Evolutionary conservation across 176 grass and related monocot genomes (phyloP).

Genomic region (Panicum miliaceum): DNA sequence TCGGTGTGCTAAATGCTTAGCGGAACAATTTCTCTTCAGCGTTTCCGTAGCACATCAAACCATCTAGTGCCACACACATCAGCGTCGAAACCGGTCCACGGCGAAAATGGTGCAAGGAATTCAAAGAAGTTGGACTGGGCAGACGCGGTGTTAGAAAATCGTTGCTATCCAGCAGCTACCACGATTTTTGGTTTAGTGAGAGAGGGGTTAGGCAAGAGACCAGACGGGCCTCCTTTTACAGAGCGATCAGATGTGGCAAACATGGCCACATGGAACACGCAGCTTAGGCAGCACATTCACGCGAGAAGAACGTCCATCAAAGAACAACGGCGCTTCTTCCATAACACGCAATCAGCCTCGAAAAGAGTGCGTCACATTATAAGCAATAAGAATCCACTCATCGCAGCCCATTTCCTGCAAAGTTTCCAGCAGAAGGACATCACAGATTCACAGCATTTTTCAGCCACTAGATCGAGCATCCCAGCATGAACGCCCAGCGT

Average conservation of each 20-base stretch:
- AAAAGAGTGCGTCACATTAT: not conserved
- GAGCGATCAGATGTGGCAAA: not conserved
- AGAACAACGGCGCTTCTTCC: not conserved
- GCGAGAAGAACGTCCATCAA: not conserved
- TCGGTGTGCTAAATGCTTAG: no score
- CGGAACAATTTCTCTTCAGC: not conserved
- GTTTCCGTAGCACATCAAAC: not conserved
- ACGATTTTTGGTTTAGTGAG: not conserved
- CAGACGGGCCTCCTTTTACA: not conserved
- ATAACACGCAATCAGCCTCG: conserved; percentile 4
- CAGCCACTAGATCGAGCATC: not conserved
- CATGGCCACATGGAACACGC: conserved; percentile 29
- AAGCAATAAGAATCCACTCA: not conserved
- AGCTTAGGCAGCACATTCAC: not conserved
- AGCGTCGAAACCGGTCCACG: not conserved
- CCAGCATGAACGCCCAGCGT: no score
- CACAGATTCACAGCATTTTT: not conserved
- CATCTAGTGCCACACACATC: not conserved
- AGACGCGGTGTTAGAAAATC: not conserved
- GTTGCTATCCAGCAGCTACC: not conserved
- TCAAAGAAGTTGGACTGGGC: not conserved
- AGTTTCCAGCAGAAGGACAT: not conserved
- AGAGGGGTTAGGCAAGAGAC: not conserved
- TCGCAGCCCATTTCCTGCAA: not conserved
- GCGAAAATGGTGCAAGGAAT: not conserved